Evolutionary conservation across 1,139 yeast genomes (phyloP).

Genomic region (Zygosaccharomyces pseudobailii): DNA sequence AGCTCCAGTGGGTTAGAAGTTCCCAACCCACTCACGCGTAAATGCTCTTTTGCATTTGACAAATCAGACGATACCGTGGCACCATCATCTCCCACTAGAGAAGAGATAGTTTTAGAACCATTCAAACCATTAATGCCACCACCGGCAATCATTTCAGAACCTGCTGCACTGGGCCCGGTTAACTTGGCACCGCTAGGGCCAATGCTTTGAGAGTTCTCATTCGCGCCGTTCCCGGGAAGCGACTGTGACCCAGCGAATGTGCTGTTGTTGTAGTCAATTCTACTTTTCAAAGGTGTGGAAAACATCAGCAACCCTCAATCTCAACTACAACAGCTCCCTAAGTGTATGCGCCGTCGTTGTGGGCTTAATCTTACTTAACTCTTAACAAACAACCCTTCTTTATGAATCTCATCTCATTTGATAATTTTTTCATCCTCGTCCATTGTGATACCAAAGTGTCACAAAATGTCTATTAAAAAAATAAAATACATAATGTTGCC

Average conservation of each 20-base stretch:
- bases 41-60: constrained; percentile 22
- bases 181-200: background rate
- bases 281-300: constrained; percentile 33
- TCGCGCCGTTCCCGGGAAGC: constrained; percentile 7
- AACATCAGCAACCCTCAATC: constrained; percentile 18
- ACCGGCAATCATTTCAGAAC: background rate
- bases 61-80: constrained; percentile 10
- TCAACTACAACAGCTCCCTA: background rate
- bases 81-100: constrained; percentile 2
- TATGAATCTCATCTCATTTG: constrained; percentile 3
- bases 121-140: background rate
- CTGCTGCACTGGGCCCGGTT: background rate
- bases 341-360: background rate
- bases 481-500: background rate
- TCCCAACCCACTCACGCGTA: constrained; percentile 26
- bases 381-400: background rate
- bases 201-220: background rate
- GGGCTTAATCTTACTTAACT: background rate
- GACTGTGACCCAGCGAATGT: constrained; percentile 15
- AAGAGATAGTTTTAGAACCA: background rate
- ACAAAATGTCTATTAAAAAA: constrained; percentile 1
- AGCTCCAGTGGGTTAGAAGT: constrained; percentile 35
- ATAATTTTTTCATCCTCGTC: background rate
- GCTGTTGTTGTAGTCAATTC: constrained; percentile 24
- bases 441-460: background rate